phyloP scores from a whole-genome alignment of 768 basidiomycete species.

The Astraeus odoratus region DNA sequence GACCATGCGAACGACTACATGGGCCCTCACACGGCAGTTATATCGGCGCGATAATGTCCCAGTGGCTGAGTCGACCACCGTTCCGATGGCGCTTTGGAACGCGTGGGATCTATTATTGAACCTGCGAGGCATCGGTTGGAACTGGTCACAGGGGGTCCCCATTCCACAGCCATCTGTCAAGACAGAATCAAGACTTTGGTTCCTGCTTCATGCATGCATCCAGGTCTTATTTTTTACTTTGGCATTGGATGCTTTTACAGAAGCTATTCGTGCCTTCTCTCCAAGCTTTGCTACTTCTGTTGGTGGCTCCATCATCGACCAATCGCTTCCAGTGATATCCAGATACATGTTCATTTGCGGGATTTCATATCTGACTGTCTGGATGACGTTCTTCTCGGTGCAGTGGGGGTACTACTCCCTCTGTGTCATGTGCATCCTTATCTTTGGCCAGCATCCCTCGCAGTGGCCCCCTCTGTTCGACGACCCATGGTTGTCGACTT shows the following conservation, averaged over 20 bases:
- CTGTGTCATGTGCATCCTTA: conserved; percentile 37
- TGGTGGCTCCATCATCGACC: conserved; percentile 33
- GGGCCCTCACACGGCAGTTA: conserved; percentile 14
- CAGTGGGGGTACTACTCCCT: conserved; percentile 34
- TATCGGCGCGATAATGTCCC: conserved; percentile 11
- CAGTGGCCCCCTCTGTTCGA: conserved; percentile 62
- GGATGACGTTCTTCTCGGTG: conserved; percentile 40
- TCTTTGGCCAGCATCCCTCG: conserved; percentile 40
- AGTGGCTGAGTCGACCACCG: neutral
- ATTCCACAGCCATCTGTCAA: conserved; percentile 11
- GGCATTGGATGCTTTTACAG: conserved; percentile 6
- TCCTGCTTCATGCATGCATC: conserved; percentile 9
- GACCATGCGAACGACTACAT: conserved; percentile 11
- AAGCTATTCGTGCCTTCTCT: conserved; percentile 20
- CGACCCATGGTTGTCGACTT: conserved; percentile 49
- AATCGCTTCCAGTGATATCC: conserved; percentile 24
- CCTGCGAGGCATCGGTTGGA: conserved; percentile 23
- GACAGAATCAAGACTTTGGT: conserved; percentile 12
- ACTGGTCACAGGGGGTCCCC: conserved; percentile 12
- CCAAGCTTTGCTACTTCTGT: conserved; percentile 32
- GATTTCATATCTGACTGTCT: conserved; percentile 36
- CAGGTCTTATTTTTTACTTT: conserved; percentile 1
- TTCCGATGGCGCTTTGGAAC: conserved; percentile 17
- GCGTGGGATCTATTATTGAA: conserved; percentile 18
- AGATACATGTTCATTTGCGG: conserved; percentile 34